Evolutionary conservation across 768 basidiomycete species (phyloP), one percentile per base, ranked within the genome.

Genomic region (Kwoniella dejecticola): DNA sequence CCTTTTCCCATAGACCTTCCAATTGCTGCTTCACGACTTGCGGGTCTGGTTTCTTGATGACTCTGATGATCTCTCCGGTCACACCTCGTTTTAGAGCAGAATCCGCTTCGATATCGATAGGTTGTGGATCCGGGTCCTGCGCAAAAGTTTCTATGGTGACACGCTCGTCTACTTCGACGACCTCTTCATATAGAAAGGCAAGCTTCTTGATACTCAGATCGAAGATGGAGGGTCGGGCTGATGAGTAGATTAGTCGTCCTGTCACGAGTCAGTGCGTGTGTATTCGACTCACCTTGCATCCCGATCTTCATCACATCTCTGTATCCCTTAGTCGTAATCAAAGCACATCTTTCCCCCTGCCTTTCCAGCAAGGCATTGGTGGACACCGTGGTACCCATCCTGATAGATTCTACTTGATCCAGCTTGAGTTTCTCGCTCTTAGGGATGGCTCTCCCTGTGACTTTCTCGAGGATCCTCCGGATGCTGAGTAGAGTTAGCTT

Each of bases 1-100:
- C 95, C 23, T 85, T 82, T 12, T 84, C 85, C 77, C 88, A 89
- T 21, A 98, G 82, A 23, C 80, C 80, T 72, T 88, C 80, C 2
- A 97, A 82, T 70, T 91, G 86, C 1, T 73, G 63, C 65, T 82
- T 83, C 23, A 90, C 83, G 4, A 67, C 70, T 10, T 79, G 79
- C n/a, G 81, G 71, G 72, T 91, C 89, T 87, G 89, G 91, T 67
- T 83, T 83, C 76, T 85, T 85, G 65, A 93, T 75, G 41, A 95
- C 23, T 33, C 45, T 33, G 19, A 64, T 40, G 17, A 38, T 64
- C 17, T 58, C 57, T 17, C 56, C 57, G 4, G 60, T 63, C 33
- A 36, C 33, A 19, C 49, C 60, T 19, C 60, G 66, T 62, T 60
- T 44, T 57, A 61, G 15, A 56, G 26, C 12, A 50, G 61, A 3